Base-by-base conservation (phyloP, 2,329 filamentous ascomycete species). In the Aspergillus pseudotamarii region DNA sequence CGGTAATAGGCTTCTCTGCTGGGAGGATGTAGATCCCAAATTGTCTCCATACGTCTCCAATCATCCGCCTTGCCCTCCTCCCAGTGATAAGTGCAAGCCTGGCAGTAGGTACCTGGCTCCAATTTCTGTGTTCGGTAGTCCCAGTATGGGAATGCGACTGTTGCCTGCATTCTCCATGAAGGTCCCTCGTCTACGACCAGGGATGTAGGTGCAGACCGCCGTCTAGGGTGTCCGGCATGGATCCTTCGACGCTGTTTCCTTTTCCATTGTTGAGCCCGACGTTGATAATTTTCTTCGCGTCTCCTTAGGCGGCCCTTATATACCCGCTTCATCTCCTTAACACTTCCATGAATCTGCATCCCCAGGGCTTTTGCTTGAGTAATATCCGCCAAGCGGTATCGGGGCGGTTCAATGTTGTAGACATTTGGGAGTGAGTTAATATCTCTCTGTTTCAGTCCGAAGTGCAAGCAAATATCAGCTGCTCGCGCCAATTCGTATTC, bases 401-500 rank as follows among this genome's bases (percentile, higher is more conserved):
- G 21, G 30, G n/a, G n/a, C 16, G 5, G 10, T 21, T 14, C 4
- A 16, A 57, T 36, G 26, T n/a, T 43, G 34, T 53, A 36, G 11
- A 60, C 50, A 3, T 64, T 38, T n/a, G 61, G 64, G 12, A 60
- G 23, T 23, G 36, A 30, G 28, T 41, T 54, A 12, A 64, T 9
- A 4, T 59, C 21, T n/a, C 48, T 34, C 6, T 36, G 9, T 12
- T 14, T 32, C 19, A 62, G 9, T 43, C 56, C 57, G 21, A 59
- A 66, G 30, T 43, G 45, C 6, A 54, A 53, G 5, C 28, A 32
- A 3, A 64, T 23, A 54, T 58, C 28, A 2, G n/a, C 12, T 11
- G 55, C 23, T 28, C n/a, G 48, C 8, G 58, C 56, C 4, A 61
- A 11, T 50, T 46, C n/a, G 32, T 64, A 61, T 26, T 61, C 50